These are phyloP conservation scores for Comarum palustre DNA, from an alignment of 306 rosid genomes.

Conservation along the genomic window DNA sequence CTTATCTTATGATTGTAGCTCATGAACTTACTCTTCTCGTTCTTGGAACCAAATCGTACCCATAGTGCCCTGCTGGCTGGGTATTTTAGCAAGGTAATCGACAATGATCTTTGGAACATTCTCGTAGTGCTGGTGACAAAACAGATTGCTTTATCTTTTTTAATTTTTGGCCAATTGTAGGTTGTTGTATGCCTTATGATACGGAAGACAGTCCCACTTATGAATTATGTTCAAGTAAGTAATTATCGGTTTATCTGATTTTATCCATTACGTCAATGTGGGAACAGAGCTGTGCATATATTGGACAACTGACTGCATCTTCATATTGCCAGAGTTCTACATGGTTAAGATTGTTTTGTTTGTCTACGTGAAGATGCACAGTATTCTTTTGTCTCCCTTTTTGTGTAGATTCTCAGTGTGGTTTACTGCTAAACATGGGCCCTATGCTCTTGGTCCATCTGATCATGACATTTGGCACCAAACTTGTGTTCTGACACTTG, in stretches of 20 bases:
- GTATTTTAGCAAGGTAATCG: conserved; percentile 84
- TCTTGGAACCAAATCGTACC: conserved; percentile 78
- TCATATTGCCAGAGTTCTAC: not conserved
- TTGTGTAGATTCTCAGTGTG: not conserved
- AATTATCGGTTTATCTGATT: not conserved
- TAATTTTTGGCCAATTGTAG: conserved; percentile 36
- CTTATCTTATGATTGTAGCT: conserved; percentile 51
- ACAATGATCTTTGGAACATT: not conserved
- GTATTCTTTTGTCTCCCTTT: not conserved
- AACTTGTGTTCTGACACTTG: not conserved
- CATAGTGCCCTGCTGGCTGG: conserved; percentile 87
- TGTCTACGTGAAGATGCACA: not conserved
- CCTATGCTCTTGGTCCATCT: not conserved
- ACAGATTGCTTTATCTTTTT: not conserved
- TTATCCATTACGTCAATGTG: conserved; percentile 3
- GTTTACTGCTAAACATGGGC: not conserved
- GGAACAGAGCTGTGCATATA: not conserved
- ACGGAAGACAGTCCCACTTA: conserved; percentile 84
- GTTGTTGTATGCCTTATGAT: conserved; percentile 94
- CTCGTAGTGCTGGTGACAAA: not conserved
- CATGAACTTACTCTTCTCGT: conserved; percentile 90
- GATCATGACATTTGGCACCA: not conserved
- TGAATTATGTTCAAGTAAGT: conserved; percentile 95
- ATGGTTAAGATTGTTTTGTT: not conserved
- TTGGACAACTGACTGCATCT: not conserved